A percentile compares a stretch with the other conserved stretches of the same genome.
phyloP scores from a whole-genome alignment of 176 grass and related monocot species.

The Olyra latifolia region DNA sequence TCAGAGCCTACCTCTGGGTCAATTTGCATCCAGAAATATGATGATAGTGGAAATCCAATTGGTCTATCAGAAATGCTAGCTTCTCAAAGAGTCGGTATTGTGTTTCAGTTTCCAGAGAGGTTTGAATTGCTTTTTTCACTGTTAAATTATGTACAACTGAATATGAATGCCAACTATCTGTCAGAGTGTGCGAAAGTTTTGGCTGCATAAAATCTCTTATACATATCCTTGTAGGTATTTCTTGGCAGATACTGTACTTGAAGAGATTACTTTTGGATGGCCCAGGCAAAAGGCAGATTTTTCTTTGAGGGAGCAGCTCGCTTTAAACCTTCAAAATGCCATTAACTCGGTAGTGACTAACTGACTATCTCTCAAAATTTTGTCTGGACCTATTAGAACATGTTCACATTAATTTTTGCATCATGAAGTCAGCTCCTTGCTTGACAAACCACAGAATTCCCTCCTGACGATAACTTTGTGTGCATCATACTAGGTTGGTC shows the following conservation, averaged over 20 bases:
- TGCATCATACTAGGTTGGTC: slow-evolving; percentile 57
- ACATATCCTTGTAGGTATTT: slow-evolving; percentile 56
- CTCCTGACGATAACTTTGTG: background rate
- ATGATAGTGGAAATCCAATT: slow-evolving; percentile 47
- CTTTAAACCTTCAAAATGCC: slow-evolving; percentile 72
- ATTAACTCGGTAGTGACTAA: slow-evolving; percentile 65
- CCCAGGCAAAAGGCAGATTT: slow-evolving; percentile 68
- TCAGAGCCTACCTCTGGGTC: slow-evolving; percentile 65
- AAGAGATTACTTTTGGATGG: slow-evolving; percentile 95
- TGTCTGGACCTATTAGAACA: background rate
- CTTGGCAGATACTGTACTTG: slow-evolving; percentile 81
- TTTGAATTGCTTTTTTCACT: slow-evolving; percentile 40
- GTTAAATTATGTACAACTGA: slow-evolving; percentile 18
- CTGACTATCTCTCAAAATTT: background rate
- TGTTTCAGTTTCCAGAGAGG: slow-evolving; percentile 98
- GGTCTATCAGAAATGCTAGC: slow-evolving; percentile 49
- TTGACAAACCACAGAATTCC: slow-evolving; percentile 1
- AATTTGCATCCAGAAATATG: slow-evolving; percentile 64
- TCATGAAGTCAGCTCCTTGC: background rate
- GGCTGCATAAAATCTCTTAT: background rate
- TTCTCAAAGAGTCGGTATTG: slow-evolving; percentile 75
- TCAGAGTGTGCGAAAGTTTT: background rate
- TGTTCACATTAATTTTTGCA: background rate
- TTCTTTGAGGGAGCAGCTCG: slow-evolving; percentile 50
- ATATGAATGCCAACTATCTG: background rate